Evolutionary conservation across 768 basidiomycete genomes (phyloP).

Genomic region (Termitomyces sp.): DNA sequence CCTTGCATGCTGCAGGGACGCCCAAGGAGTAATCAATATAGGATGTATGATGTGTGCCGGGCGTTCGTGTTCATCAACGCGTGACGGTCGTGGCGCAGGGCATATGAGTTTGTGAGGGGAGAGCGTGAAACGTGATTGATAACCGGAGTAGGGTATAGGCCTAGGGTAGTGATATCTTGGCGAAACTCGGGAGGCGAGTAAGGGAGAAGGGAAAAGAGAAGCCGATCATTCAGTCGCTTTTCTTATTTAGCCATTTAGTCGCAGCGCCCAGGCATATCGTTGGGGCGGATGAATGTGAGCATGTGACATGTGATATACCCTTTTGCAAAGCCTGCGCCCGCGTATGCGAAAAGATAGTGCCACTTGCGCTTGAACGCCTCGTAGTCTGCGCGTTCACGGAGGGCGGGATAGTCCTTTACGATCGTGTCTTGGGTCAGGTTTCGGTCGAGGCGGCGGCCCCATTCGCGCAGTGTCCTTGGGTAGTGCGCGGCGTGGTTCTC

Average conservation of each 20-base stretch:
- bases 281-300: conserved; percentile 71
- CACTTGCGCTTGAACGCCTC: conserved; percentile 78
- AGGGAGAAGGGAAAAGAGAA: neutral
- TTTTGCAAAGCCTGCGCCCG: conserved; percentile 75
- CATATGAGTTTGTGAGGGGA: neutral
- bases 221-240: neutral
- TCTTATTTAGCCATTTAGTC: conserved; percentile 48
- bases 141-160: conserved; percentile 1
- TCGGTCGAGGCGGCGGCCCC: conserved; percentile 73
- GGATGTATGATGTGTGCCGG: conserved; percentile 1
- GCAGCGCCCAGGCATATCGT: conserved; percentile 39
- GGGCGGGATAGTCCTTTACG: conserved; percentile 55
- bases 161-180: conserved; percentile 6
- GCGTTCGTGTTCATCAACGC: neutral
- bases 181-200: neutral
- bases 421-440: conserved; percentile 62
- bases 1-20: conserved; percentile 3
- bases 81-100: conserved; percentile 9
- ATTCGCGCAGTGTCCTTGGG: conserved; percentile 90
- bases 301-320: conserved; percentile 84
- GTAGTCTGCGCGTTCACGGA: conserved; percentile 56
- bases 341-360: conserved; percentile 83
- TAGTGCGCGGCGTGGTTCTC: conserved; percentile 88
- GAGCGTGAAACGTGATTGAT: neutral
- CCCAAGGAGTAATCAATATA: conserved; percentile 6